Evolutionary conservation across 2,329 filamentous ascomycete species (phyloP).

Genomic region (Ceratocystis huliohia): DNA sequence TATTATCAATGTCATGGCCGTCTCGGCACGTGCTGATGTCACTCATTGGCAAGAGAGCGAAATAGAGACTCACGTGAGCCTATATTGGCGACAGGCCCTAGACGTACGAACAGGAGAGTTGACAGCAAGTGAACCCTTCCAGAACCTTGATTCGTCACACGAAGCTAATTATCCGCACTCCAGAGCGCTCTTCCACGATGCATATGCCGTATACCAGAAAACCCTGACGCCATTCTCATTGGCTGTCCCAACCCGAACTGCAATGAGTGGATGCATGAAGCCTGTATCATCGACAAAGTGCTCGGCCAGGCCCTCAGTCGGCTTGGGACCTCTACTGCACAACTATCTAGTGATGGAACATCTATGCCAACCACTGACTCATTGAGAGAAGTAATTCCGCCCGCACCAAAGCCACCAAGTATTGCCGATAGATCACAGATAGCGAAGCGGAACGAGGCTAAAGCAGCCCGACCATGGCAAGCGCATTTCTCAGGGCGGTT

Average conservation of each 20-base stretch:
- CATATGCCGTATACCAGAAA: constrained; percentile 47
- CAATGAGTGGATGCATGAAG: constrained; percentile 50
- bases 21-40: constrained; percentile 49
- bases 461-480: constrained; percentile 36
- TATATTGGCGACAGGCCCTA: constrained; percentile 54
- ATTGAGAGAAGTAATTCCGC: neutral
- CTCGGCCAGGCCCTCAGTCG: constrained; percentile 38
- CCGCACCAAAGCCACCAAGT: neutral
- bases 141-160: neutral
- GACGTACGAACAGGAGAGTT: constrained; percentile 45
- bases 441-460: neutral
- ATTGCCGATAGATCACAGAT: neutral
- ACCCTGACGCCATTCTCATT: constrained; percentile 48
- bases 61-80: constrained; percentile 44
- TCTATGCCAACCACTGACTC: neutral
- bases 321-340: constrained; percentile 40
- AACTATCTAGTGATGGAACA: constrained; percentile 24
- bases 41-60: constrained; percentile 59
- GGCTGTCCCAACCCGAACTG: constrained; percentile 44
- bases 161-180: neutral
- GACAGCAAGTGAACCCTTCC: constrained; percentile 36
- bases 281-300: constrained; percentile 46
- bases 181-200: constrained; percentile 40
- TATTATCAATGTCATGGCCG: constrained; percentile 59
- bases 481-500: constrained; percentile 41